phyloP scores from a whole-genome alignment of 2,329 filamentous ascomycete species.

The Botryosphaeria dothidea region DNA sequence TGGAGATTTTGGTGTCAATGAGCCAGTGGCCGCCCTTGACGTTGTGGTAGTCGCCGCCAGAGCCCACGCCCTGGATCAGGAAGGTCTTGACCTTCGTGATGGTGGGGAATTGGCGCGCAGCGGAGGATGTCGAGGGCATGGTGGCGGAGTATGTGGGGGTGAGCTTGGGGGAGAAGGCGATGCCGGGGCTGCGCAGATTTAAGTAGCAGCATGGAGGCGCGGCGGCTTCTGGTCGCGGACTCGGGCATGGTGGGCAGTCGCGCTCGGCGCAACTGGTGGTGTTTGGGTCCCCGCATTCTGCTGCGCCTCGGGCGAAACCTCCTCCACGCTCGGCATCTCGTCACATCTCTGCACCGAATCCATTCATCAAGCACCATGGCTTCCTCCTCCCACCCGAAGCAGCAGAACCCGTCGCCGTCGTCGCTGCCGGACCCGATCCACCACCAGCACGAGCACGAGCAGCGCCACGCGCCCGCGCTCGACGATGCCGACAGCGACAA shows the following conservation, averaged over 20 bases:
- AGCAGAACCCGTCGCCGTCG: constrained; percentile 1
- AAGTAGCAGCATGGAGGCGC: neutral
- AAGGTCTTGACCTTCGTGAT: constrained; percentile 76
- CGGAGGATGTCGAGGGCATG: constrained; percentile 28
- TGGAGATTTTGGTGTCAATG: constrained; percentile 88
- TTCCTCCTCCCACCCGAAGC: neutral
- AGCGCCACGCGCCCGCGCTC: constrained; percentile 28
- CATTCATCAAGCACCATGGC: neutral
- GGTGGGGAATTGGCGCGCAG: constrained; percentile 63
- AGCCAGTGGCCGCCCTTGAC: constrained; percentile 75
- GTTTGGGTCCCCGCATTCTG: neutral
- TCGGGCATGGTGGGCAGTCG: neutral
- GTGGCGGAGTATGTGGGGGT: constrained; percentile 18
- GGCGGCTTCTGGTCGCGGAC: too few relatives aligned
- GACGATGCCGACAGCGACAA: constrained; percentile 30
- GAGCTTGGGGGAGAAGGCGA: neutral
- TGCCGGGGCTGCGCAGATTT: neutral
- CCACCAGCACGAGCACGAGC: neutral
- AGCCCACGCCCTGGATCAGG: constrained; percentile 64
- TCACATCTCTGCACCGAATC: constrained; percentile 12
- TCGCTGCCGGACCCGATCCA: neutral
- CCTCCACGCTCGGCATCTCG: constrained; percentile 15
- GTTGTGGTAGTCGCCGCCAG: constrained; percentile 88
- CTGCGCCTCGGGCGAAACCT: constrained; percentile 9
- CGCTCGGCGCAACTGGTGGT: constrained; percentile 10